Base-by-base conservation (phyloP, 176 grass and related monocot species). In the Stipa capillata region DNA sequence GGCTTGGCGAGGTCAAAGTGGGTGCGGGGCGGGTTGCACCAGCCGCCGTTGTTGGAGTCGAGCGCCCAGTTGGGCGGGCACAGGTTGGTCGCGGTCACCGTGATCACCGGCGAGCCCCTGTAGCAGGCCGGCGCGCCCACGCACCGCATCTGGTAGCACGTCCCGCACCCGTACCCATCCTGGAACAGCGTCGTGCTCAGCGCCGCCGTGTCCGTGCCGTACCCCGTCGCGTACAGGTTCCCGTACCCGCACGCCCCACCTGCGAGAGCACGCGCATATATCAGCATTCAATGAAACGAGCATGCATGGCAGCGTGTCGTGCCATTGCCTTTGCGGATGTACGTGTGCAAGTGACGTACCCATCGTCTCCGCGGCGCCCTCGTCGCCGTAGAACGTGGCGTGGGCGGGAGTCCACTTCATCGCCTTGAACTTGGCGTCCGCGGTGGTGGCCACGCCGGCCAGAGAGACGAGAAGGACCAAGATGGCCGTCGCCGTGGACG, bases 1-100 rank as follows among this genome's bases (percentile, higher is more conserved):
- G 90, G 96, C 87, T 91, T 98, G 56, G 92, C 85, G 73, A 95
- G 73, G 81, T 98, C 88, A 83, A 95, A 93, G 67, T 98, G 92
- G 24, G 69, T 44, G 50, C 96, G 83, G 1, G 96, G 92, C 4
- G 90, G 96, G 65, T 98, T 98, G 90, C 96, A 95, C 92, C 96
- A 95, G 0, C 92, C 96, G 28, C 90, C 96, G 62, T 75, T 47
- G 81, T 95, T 75, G 44, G 83, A 76, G 74, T 85, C 83, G 21
- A 85, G 68, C 51, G 86, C 87, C 92, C 88, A 93, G 88, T 98
- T 98, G 23, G 85, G 92, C 48, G 96, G 90, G 83, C 96, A 93
- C 10, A 95, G 85, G 79, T 93, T 98, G 15, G 92, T 94, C 17
- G 85, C 95, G 0, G 85, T 94, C 43, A 94, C 83, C 8, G 89